Base-by-base conservation (phyloP, 768 basidiomycete genomes). In the Leccinum ochraceum region DNA sequence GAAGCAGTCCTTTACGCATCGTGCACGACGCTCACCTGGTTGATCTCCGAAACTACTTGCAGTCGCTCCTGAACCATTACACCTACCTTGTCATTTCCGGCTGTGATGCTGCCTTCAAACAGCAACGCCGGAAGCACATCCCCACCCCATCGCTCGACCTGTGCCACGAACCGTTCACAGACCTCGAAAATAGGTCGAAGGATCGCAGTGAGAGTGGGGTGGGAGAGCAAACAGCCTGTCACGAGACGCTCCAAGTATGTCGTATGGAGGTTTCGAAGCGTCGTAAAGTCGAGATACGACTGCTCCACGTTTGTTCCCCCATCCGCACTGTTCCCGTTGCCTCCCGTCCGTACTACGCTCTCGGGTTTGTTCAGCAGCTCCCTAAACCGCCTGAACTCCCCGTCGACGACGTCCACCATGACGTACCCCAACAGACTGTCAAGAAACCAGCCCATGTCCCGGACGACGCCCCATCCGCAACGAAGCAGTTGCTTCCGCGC, bases 401-500 rank as follows among this genome's bases (percentile, higher is more conserved):
- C 83, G 61, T 95, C 94, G 36, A 95, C 81, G 9, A 96, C 94
- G 63, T 96, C 94, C 67, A 84, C 89, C 91, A 93, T 92, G 61
- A 93, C 84, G 72, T 97, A 95, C 10, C 86, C 86, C 57, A 92
- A 76, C 3, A 97, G 69, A 28, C 86, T 87, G 71, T 95, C 93
- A 59, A 96, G 77, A 70, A 95, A 95, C 92, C 93, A 95, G 46
- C 86, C 83, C 94, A 95, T 94, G 68, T 90, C 86, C 67, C 92
- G 77, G 8, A 94, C 88, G 32, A 89, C 83, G 1, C 92, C 92
- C 94, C 94, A 97, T 2, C 89, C 88, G 61, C 86, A 88, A 60
- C 94, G 80, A 59, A 92, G 77, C 20, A 94, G 80, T 54, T 79
- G 79, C 60, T 83, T 81, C 42, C 92, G 83, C 11, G 80, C 80